Base-by-base conservation (phyloP, 345 rosid species). In the Limnanthes douglasii region DNA sequence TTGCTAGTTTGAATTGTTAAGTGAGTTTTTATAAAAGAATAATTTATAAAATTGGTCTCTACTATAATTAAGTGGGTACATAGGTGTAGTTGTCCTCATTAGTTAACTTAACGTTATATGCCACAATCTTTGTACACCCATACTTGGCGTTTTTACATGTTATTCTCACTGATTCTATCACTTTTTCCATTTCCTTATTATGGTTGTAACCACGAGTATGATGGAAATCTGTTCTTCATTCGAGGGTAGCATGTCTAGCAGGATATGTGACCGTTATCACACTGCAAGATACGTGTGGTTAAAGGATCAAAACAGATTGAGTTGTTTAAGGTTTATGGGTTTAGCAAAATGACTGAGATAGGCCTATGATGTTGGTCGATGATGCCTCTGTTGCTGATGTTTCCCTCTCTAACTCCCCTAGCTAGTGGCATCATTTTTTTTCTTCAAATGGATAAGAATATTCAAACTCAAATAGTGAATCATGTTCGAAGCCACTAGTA, bases 231-330 rank as follows among this genome's bases (percentile, higher is more conserved):
- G 15, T 70, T 61, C 36, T 31, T 26, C 36, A 70, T 39, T 50
- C 68, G 57, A 15, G 3, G 6, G 60, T 78, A 65, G 61, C 88
- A 78, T 18, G 32, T 13, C 31, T 63, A 28, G 54, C 83, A 78
- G 17, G 77, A 69, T 20, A 65, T 23, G 37, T 78, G 90, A 14
- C 90, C 84, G 54, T 75, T 75, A 12, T 67, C 73, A 55, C 85
- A 79, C 85, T 79, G 60, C 29, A 46, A 55, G 14, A 55, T 41
- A 0, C 53, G 60, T 23, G 16, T 9, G 15, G 28, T 55, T 10
- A 55, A 35, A 2, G 60, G 34, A 15, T 55, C 60, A 4, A 39
- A 56, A 14, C 55, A 56, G 48, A 42, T 36, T 3, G 54, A 53
- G 5, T 55, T 47, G 30, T 56, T 55, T 5, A 56, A 50, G 25